Evolutionary conservation across 768 basidiomycete species (phyloP).

Genomic region (Agrocybe chaxingu): DNA sequence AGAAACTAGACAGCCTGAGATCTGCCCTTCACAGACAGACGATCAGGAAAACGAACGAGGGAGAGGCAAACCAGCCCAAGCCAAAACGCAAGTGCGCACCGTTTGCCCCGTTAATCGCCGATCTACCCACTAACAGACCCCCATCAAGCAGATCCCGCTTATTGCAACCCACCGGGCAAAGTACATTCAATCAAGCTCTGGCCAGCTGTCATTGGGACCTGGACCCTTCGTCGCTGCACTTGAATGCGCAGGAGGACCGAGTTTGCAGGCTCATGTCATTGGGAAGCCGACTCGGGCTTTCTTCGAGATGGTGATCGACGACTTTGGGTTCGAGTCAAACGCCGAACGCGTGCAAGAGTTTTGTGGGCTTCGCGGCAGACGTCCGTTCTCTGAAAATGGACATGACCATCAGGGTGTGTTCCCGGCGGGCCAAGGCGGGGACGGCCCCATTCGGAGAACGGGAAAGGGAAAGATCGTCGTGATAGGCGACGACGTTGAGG

Average conservation of each 20-base stretch:
- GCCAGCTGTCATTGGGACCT: constrained; percentile 56
- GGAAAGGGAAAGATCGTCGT: constrained; percentile 39
- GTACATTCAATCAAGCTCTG: constrained; percentile 45
- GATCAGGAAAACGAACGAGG: too few species aligned
- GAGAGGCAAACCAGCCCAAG: too few species aligned
- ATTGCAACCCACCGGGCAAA: constrained; percentile 61
- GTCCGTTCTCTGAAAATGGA: too few species aligned
- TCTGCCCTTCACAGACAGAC: not conserved
- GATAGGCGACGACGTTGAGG: constrained; percentile 64
- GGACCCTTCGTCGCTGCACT: constrained; percentile 69
- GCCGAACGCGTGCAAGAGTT: too few species aligned
- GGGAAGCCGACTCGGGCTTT: constrained; percentile 64
- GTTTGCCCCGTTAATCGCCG: not conserved
- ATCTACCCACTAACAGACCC: not conserved
- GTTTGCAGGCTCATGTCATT: constrained; percentile 46
- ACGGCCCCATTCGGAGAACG: not conserved
- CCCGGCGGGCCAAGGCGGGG: not conserved
- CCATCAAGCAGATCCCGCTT: constrained; percentile 26
- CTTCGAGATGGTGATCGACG: constrained; percentile 53
- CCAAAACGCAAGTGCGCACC: too few species aligned
- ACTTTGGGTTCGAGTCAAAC: constrained; percentile 20
- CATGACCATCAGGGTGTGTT: not conserved
- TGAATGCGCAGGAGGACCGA: constrained; percentile 42
- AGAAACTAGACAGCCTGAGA: constrained; percentile 23
- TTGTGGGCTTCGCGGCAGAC: too few species aligned